A percentile compares a stretch with the other conserved stretches of the same genome.
These are phyloP conservation scores for Beauveria rudraprayagi DNA, from an alignment of 2,329 filamentous ascomycete genomes.

Conservation along the genomic window DNA sequence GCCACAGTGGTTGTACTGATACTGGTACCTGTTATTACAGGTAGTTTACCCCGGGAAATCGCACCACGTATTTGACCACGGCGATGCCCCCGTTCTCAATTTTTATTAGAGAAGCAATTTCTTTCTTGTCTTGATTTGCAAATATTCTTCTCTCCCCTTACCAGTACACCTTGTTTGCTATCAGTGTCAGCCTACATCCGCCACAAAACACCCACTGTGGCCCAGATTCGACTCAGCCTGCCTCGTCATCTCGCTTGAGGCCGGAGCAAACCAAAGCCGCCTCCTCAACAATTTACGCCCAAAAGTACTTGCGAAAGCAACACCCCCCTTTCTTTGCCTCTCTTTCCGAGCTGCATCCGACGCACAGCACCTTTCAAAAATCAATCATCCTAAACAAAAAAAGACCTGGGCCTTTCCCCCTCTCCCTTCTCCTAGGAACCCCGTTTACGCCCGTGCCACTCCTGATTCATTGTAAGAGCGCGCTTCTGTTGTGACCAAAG, in stretches of 20 bases:
- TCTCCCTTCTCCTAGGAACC: background rate
- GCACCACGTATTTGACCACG: background rate
- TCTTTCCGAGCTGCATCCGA: background rate
- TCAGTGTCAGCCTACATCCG: background rate
- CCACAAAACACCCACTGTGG: background rate
- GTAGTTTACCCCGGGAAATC: background rate
- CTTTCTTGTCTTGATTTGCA: background rate
- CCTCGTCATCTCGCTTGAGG: constrained; percentile 8
- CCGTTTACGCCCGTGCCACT: background rate
- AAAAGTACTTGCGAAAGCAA: background rate
- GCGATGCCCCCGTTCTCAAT: background rate
- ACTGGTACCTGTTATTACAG: too few relatives aligned
- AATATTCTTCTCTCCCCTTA: background rate
- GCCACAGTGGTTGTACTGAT: background rate
- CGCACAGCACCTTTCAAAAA: background rate
- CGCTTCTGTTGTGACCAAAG: background rate
- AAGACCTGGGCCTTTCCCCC: background rate
- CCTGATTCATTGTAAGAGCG: background rate
- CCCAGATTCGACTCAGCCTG: constrained; percentile 8
- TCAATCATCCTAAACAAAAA: background rate
- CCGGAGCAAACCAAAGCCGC: background rate
- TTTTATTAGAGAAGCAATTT: background rate
- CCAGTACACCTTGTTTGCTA: background rate
- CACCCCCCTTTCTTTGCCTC: background rate
- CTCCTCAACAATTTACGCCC: constrained; percentile 4